Evolutionary conservation across 2,329 filamentous ascomycete species (phyloP).

Genomic region (Mariannaea sp.): DNA sequence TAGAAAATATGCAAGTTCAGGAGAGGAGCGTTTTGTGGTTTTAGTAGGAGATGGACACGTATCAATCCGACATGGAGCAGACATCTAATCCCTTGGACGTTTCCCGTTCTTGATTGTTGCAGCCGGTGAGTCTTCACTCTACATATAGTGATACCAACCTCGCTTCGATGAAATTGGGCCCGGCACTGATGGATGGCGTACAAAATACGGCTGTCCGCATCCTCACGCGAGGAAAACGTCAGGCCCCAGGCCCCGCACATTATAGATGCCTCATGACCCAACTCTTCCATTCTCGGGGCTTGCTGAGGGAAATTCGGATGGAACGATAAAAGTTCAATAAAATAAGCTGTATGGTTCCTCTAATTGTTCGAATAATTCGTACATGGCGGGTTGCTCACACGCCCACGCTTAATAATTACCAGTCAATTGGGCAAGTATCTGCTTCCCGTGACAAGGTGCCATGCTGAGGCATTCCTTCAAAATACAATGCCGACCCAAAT

Average conservation of each 20-base stretch:
- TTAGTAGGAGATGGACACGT: not conserved
- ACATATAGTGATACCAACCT: not conserved
- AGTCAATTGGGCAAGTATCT: constrained; percentile 10
- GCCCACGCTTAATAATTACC: constrained; percentile 25
- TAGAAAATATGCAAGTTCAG: constrained; percentile 5
- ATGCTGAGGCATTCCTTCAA: constrained; percentile 25
- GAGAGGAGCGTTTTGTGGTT: constrained; percentile 27
- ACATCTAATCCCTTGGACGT: not conserved
- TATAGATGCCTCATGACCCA: not conserved
- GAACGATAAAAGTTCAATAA: not conserved
- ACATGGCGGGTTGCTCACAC: constrained; percentile 21
- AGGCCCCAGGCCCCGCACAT: too few species aligned
- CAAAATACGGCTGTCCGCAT: not conserved
- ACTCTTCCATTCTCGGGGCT: not conserved
- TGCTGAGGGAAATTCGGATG: not conserved
- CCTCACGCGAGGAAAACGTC: too few species aligned
- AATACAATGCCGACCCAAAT: constrained; percentile 35
- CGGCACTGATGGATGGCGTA: not conserved
- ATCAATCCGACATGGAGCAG: not conserved
- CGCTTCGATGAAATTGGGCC: not conserved
- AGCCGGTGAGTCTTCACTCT: not conserved
- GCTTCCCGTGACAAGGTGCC: constrained; percentile 6
- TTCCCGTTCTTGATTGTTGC: not conserved
- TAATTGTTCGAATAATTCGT: constrained; percentile 33
- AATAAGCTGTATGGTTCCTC: constrained; percentile 25